phyloP scores from a whole-genome alignment of 2,329 filamentous ascomycete genomes.

The Colletotrichum sp. region DNA sequence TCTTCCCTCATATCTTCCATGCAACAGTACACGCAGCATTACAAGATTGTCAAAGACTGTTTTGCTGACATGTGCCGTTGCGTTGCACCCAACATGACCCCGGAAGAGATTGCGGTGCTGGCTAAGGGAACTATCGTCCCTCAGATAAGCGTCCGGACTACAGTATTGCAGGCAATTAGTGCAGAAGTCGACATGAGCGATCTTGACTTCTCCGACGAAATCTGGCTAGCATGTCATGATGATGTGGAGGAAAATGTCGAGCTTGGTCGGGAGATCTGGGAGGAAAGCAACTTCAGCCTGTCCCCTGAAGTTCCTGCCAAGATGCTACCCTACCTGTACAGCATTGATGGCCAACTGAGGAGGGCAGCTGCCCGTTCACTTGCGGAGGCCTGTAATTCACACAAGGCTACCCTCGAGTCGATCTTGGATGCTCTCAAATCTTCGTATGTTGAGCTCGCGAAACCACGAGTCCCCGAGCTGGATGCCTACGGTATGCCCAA shows the following conservation, averaged over 20 bases:
- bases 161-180: constrained; percentile 87
- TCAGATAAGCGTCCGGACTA: constrained; percentile 79
- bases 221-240: constrained; percentile 94
- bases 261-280: constrained; percentile 88
- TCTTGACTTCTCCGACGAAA: constrained; percentile 82
- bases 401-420: constrained; percentile 63
- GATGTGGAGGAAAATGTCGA: constrained; percentile 87
- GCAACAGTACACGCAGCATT: constrained; percentile 90
- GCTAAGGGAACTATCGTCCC: constrained; percentile 80
- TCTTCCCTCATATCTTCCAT: constrained; percentile 78
- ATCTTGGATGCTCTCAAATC: constrained; percentile 71
- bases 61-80: constrained; percentile 85
- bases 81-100: constrained; percentile 79
- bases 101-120: constrained; percentile 76
- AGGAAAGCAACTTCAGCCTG: constrained; percentile 83
- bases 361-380: constrained; percentile 83
- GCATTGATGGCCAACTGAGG: constrained; percentile 80
- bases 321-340: constrained; percentile 81
- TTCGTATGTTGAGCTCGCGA: constrained; percentile 79
- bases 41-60: constrained; percentile 93
- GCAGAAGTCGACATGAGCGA: constrained; percentile 92
- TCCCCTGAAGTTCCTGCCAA: constrained; percentile 67
- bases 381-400: constrained; percentile 71
- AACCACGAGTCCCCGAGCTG: constrained; percentile 81
- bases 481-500: constrained; percentile 95